Conservation (phyloP, 176 grass and related monocot species). For the Aechmea fasciata region DNA sequence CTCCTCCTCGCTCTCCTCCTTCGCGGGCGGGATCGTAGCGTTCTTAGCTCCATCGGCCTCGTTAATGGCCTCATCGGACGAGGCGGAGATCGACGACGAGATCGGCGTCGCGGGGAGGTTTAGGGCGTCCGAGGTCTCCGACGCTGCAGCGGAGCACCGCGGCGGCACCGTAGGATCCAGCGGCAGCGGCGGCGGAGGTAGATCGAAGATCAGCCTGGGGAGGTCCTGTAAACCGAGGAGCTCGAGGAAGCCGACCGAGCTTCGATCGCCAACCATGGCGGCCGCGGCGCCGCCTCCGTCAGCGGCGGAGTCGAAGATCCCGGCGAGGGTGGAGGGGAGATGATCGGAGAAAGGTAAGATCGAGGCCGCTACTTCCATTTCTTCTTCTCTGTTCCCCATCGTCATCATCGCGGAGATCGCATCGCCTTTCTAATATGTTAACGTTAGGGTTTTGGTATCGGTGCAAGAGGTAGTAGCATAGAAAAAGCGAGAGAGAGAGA, state of each 20-base stretch:
- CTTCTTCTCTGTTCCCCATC: not conserved
- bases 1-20: not conserved
- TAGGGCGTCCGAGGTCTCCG: not conserved
- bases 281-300: not conserved
- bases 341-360: not conserved
- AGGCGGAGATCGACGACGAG: not conserved
- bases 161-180: too few species aligned
- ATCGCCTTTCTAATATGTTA: not conserved
- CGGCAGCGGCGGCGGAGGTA: not conserved
- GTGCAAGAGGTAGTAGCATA: not conserved
- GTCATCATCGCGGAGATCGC: not conserved
- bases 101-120: not conserved
- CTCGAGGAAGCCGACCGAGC: not conserved
- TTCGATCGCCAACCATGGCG: not conserved
- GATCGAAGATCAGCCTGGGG: not conserved
- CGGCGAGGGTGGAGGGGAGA: not conserved
- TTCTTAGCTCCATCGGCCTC: not conserved
- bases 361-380: not conserved
- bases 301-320: not conserved
- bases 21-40: too few species aligned
- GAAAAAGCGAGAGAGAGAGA: not conserved
- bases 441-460: not conserved
- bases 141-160: too few species aligned
- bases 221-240: not conserved
- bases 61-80: not conserved